Evolutionary conservation across 345 rosid genomes (phyloP), one percentile per base, ranked within the genome.

Genomic region (Arabidopsis arenosa): DNA sequence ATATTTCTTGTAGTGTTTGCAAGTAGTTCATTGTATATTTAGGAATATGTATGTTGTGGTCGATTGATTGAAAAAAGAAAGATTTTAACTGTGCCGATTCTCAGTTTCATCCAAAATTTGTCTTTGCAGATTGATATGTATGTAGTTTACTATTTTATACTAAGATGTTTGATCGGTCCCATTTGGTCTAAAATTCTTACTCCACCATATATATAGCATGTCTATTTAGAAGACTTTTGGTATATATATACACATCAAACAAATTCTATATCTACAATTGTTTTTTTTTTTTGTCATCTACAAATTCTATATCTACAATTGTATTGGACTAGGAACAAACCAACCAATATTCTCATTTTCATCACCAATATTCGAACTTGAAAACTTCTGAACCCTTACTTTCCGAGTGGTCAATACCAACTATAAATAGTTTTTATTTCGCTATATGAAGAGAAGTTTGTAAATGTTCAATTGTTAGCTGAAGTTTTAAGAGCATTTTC

Each of bases 21-120:
- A 61, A 68, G 13, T 49, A 48, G 61, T 67, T 58, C 44, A 66
- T 37, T 66, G 18, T 49, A 49, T 58, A 14, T 37, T 5, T 60
- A 28, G 13, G 47, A 67, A 68, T 48, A 37, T 49, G 54, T 40
- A 67, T 67, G 53, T 60, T 49, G 39, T 68, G 53, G 49, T 51
- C 39, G 55, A 32, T 60, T 53, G 28, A 21, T 30, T 52, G 39
- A 43, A 12, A 11, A 9, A 23, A 23, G 26, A 11, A 37, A 9
- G 15, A 37, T 62, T 65, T 18, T 41, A 13, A 54, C n/a, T 17
- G 61, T 17, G 49, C 28, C 49, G 2, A 35, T 47, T 23, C 30
- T 23, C 21, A 9, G 45, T 73, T 37, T 54, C 55, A 43, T 73
- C 36, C 36, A 41, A 45, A 45, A 10, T 62, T 51, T 72, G 45